Base-by-base conservation (phyloP, 208 protist genomes). In the Novymonas esmeraldas region DNA sequence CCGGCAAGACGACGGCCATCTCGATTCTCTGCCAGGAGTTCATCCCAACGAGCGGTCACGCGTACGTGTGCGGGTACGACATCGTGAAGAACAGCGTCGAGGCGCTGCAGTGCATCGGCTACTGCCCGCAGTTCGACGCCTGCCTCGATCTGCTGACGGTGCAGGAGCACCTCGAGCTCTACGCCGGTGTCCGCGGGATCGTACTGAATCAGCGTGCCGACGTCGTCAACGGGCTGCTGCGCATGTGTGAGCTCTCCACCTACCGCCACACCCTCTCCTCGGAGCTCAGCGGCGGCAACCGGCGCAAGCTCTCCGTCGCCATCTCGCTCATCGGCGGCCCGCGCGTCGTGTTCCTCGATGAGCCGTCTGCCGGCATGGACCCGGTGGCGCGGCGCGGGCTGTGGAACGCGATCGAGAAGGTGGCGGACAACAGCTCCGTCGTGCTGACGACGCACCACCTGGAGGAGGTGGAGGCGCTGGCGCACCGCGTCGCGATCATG, bases 101-200 rank as follows among this genome's bases (percentile, higher is more conserved):
- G 36, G 84, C 84, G 16, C 66, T 89, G 38, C 81, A 56, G 57
- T 87, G 60, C 63, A 90, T 98, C 49, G 98, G 98, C 24, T 96
- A 98, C 56, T 99, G 97, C 81, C 97, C 97, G 50, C 97, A 99
- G 81, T 98, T 98, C 79, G 96, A 98, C 78, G 86, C 98, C 9
- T 73, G 93, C 2, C 89, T 96, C 54, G 85, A 93, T 31, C 78
- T 98, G 60, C 69, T 99, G 39, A 98, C 95, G 28, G 85, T 90
- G 44, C 59, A 90, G 22, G 97, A 99, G 72, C 96, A 99, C 79
- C 64, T 99, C 4, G n/a, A 54, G 18, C 64, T 82, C 5, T 81
- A 77, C 65, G 62, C 42, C n/a, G 62, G 61, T 38, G 57, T 80
- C 14, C 73, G 78, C 14, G 78, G 64, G 2, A 73, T 84, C 20